Evolutionary conservation across 192 early-diverging fungal species (phyloP), one percentile per base, ranked within the genome.

Genomic region (Lobulomyces angularis): DNA sequence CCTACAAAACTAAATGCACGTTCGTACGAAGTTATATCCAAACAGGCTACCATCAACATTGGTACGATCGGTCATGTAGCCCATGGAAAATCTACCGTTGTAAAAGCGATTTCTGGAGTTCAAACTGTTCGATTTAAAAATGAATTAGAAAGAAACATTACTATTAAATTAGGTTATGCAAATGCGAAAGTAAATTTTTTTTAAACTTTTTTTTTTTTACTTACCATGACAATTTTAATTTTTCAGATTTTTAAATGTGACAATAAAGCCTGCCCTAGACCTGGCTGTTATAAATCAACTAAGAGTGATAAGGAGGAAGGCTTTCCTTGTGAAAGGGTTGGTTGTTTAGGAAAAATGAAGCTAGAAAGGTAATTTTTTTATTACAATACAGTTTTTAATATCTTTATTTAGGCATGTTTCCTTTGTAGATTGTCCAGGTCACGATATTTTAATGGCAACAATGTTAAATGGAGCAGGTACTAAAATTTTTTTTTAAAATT

Each of bases 1-100:
- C 27, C 37, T 14, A 16, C 69, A 11, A 43, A 33, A 25, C 69
- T 92, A 21, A 68, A 79, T 38, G 80, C 88, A 27, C 74, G 88
- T 24, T 86, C 83, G 27, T 86, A 84, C 21, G 91, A 97, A 68
- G 94, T 96, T 58, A 98, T 98, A 65, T 78, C 80, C 7, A 81
- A 83, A 43, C 94, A 98, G 69, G 94, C 94, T 32, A 98, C 94
- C 37, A 96, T 98, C 69, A 98, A 98, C 67, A 98, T 98, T 59
- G 92, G 93, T 88, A 98, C 94, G 30, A 98, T 98, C 62, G 94
- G 94, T 31, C 94, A 98, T 65, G 94, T 98, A 50, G 92, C 94
- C 23, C 94, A 98, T 76, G 94, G 94, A 63, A 98, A 98, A 74
- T 95, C 90, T 16, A 96, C 92, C 16, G 86, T 98, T 16, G 94